A percentile compares a stretch with the other conserved stretches of the same genome.
Evolutionary conservation across 2,329 filamentous ascomycete genomes (phyloP).

Genomic region (Aurifilum marmelostoma): DNA sequence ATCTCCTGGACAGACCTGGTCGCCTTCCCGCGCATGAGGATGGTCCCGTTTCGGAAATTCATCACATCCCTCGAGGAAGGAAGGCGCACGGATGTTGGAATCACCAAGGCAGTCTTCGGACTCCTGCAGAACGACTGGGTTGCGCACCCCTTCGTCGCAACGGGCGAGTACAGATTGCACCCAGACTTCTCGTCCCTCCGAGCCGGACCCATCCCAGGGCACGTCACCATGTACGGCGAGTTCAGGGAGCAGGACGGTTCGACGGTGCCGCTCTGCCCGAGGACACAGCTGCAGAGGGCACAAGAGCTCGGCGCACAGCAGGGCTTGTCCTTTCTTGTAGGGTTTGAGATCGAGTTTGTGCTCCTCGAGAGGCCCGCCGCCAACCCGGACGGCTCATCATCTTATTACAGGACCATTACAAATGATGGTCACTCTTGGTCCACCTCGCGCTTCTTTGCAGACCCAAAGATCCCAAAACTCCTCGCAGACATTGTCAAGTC

Average conservation of each 20-base stretch:
- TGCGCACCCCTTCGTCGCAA: slow-evolving; percentile 56
- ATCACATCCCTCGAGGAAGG: slow-evolving; percentile 50
- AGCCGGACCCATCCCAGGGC: slow-evolving; percentile 59
- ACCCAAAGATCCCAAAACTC: slow-evolving; percentile 58
- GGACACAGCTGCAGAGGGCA: slow-evolving; percentile 61
- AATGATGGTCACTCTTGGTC: slow-evolving; percentile 73
- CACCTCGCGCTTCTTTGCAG: slow-evolving; percentile 64
- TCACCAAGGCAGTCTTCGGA: slow-evolving; percentile 67
- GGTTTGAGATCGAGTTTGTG: slow-evolving; percentile 82
- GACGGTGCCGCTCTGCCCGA: slow-evolving; percentile 62
- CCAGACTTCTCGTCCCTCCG: slow-evolving; percentile 68
- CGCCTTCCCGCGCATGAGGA: slow-evolving; percentile 66
- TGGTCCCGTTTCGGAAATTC: slow-evolving; percentile 67
- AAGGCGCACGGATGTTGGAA: slow-evolving; percentile 53
- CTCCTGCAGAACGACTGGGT: slow-evolving; percentile 69
- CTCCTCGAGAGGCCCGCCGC: slow-evolving; percentile 58
- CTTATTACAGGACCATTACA: slow-evolving; percentile 48
- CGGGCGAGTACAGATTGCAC: slow-evolving; percentile 68
- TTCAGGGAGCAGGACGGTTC: slow-evolving; percentile 63
- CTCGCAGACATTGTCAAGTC: slow-evolving; percentile 67
- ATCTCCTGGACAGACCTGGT: slow-evolving; percentile 81
- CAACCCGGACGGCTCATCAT: slow-evolving; percentile 11
- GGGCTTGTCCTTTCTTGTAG: slow-evolving; percentile 64
- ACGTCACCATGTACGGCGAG: slow-evolving; percentile 68
- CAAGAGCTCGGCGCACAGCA: slow-evolving; percentile 54